phyloP scores from a whole-genome alignment of 257 asterid species.

The Fraxinus americana region DNA sequence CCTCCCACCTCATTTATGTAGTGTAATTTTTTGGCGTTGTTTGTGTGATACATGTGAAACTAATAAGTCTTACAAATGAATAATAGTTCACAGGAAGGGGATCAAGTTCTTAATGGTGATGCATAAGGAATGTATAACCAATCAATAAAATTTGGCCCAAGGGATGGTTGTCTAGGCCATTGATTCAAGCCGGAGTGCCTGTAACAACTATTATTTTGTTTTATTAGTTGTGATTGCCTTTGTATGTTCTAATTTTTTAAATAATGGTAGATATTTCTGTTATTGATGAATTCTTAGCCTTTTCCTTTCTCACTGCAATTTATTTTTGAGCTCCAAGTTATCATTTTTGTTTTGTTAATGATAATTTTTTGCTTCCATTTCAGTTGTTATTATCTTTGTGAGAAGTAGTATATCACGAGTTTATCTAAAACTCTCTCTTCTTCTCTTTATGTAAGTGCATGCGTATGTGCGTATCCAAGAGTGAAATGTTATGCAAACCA shows the following conservation, averaged over 20 bases:
- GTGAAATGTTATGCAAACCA: neutral
- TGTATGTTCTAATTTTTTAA: neutral
- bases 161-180: neutral
- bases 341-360: neutral
- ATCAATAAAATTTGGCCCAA: neutral
- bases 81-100: neutral
- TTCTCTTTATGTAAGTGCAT: neutral
- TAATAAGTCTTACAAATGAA: neutral
- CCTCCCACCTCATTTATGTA: neutral
- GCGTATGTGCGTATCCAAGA: neutral
- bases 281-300: neutral
- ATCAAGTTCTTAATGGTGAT: neutral
- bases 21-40: neutral
- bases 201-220: neutral
- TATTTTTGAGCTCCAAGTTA: neutral
- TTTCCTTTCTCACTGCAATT: neutral
- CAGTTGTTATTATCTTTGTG: neutral
- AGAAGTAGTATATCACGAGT: neutral
- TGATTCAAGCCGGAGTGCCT: neutral
- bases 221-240: neutral
- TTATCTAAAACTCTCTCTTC: neutral
- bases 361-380: too few relatives aligned
- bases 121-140: neutral
- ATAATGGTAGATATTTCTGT: neutral
- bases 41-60: neutral